Base-by-base conservation (phyloP, 2,329 filamentous ascomycete species). In the Nemania diffusa region DNA sequence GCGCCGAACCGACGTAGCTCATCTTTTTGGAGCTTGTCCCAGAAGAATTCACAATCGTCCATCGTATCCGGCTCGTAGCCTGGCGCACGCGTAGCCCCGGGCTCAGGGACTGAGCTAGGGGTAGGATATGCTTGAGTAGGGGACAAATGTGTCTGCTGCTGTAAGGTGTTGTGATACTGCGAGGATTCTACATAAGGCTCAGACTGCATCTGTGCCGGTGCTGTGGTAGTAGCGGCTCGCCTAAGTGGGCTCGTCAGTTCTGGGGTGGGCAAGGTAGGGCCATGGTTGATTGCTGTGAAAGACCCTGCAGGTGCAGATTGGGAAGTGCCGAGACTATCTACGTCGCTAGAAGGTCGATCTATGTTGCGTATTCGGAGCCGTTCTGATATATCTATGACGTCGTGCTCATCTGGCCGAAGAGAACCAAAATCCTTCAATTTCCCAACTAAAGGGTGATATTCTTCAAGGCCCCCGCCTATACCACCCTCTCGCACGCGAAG, bases 381-480 rank as follows among this genome's bases (percentile, higher is more conserved):
- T 17, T 78, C 74, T 3, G 73, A 72, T 61, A 65, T 73, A 58
- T 75, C 75, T 42, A 58, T 70, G 57, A 69, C 73, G 20, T 76
- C 74, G 3, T 78, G 75, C 5, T 80, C 78, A 9, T 77, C 72
- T 2, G 77, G 74, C 32, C 79, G 72, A 9, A 84, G 80, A 32
- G 76, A 76, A 42, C 82, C 82, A 51, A 84, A 82, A 68, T 83
- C 83, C 65, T 82, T 82, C 11, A 84, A 78, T 64, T 77, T 78
- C 42, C 71, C 73, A 0, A 73, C 72, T 55, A 81, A 75, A 9
- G 81, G 76, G 67, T 82, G 83, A 77, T 85, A 89, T 71, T 88
- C 85, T 68, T 87, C 85, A 3, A 87, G 76, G 1, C 84, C 87
- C 37, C 85, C 87, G 15, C 85, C 83, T 2, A 69, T 68, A 5